A percentile compares a stretch with the other conserved stretches of the same genome.
Evolutionary conservation across 495 filamentous ascomycete species (phyloP).

Genomic region (Daldinia vernicosa): DNA sequence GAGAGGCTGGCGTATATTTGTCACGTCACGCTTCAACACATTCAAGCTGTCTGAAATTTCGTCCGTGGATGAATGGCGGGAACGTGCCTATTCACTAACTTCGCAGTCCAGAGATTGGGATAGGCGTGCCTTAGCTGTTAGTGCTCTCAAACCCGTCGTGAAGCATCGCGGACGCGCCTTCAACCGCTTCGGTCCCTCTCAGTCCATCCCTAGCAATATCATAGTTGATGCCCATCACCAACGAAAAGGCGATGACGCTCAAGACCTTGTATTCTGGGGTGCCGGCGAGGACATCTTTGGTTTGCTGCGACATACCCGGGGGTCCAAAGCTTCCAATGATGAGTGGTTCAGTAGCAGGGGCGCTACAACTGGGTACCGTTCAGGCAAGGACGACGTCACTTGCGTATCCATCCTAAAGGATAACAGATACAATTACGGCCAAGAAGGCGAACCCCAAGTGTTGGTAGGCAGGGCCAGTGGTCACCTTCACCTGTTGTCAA

Average conservation of each 20-base stretch:
- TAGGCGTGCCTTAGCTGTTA: constrained; percentile 47
- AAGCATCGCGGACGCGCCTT: constrained; percentile 11
- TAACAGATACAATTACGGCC: constrained; percentile 18
- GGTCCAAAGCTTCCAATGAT: constrained; percentile 16
- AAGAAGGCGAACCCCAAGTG: constrained; percentile 40
- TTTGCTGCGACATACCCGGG: constrained; percentile 43
- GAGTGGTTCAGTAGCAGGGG: constrained; percentile 48
- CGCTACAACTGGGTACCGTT: constrained; percentile 35
- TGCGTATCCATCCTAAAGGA: constrained; percentile 48
- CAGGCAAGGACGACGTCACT: constrained; percentile 54
- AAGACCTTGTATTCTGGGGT: constrained; percentile 57
- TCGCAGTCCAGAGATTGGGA: constrained; percentile 58
- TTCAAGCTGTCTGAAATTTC: constrained; percentile 38
- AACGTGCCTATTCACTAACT: constrained; percentile 51
- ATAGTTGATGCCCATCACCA: constrained; percentile 52
- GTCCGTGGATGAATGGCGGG: constrained; percentile 43
- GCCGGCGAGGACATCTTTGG: constrained; percentile 56
- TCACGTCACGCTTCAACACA: constrained; percentile 50
- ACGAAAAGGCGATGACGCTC: constrained; percentile 36
- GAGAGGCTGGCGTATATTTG: constrained; percentile 57
- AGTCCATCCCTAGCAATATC: constrained; percentile 47
- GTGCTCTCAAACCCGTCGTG: constrained; percentile 27
- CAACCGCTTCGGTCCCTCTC: background rate
- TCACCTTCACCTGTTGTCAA: constrained; percentile 50
- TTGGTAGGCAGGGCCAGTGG: constrained; percentile 57